phyloP scores from a whole-genome alignment of 2,329 filamentous ascomycete species.

The Fusarium kyushuense region DNA sequence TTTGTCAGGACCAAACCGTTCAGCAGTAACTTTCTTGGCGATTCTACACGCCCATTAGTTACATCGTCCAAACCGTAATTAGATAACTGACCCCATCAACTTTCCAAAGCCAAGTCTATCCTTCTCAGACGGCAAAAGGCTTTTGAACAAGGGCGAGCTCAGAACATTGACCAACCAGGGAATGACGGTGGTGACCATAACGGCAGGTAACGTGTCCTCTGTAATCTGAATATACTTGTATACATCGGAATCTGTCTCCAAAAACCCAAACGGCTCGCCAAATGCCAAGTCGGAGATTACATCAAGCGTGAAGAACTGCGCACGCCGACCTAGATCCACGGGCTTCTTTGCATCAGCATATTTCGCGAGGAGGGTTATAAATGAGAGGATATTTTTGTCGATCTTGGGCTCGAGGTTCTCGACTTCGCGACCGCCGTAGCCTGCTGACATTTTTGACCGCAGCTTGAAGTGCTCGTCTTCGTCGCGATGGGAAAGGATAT shows the following conservation, averaged over 20 bases:
- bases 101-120: slow-evolving; percentile 56
- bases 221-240: slow-evolving; percentile 61
- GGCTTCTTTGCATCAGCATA: slow-evolving; percentile 20
- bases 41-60: slow-evolving; percentile 27
- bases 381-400: slow-evolving; percentile 59
- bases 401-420: slow-evolving; percentile 61
- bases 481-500: slow-evolving; percentile 63
- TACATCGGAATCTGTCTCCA: slow-evolving; percentile 59
- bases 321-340: slow-evolving; percentile 60
- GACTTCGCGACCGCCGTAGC: slow-evolving; percentile 67
- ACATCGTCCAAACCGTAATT: no score
- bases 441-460: slow-evolving; percentile 63
- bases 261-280: slow-evolving; percentile 60
- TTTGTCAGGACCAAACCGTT: slow-evolving; percentile 45
- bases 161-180: slow-evolving; percentile 57
- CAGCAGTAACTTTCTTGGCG: slow-evolving; percentile 47
- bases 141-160: slow-evolving; percentile 56
- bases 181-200: slow-evolving; percentile 58
- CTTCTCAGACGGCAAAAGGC: slow-evolving; percentile 56
- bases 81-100: slow-evolving; percentile 52
- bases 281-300: slow-evolving; percentile 65
- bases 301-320: slow-evolving; percentile 66
- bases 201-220: slow-evolving; percentile 57
- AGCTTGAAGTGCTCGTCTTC: slow-evolving; percentile 58
- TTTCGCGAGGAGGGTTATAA: slow-evolving; percentile 53